Conservation (phyloP, 768 basidiomycete species). For the Tricholomella constricta region DNA sequence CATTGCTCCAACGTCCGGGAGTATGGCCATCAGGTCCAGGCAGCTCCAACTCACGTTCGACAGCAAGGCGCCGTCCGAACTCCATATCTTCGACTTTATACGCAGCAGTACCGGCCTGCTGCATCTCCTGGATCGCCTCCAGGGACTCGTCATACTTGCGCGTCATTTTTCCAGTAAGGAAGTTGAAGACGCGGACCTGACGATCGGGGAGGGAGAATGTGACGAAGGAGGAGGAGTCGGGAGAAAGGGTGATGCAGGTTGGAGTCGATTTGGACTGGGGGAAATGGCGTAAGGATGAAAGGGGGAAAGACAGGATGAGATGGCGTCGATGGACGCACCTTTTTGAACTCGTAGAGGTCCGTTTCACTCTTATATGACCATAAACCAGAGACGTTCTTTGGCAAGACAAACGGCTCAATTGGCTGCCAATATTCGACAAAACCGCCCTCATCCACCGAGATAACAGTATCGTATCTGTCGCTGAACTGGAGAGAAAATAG, state of each 20-base stretch:
- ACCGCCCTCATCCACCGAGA: conserved; percentile 93
- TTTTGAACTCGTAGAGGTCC: conserved; percentile 97
- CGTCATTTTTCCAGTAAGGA: conserved; percentile 84
- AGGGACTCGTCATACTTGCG: conserved; percentile 96
- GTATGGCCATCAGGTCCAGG: conserved; percentile 72
- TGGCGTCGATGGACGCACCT: conserved; percentile 48
- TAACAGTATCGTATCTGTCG: conserved; percentile 84
- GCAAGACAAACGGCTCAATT: conserved; percentile 81
- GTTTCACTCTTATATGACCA: conserved; percentile 94
- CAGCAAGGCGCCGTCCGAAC: conserved; percentile 93
- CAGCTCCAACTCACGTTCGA: conserved; percentile 88
- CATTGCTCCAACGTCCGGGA: conserved; percentile 82
- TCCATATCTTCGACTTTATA: conserved; percentile 98
- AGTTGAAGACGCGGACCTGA: conserved; percentile 91
- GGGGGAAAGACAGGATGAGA: not conserved
- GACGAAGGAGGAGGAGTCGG: conserved; percentile 85
- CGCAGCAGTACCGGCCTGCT: conserved; percentile 93
- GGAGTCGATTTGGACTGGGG: conserved; percentile 86
- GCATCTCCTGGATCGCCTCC: conserved; percentile 95
- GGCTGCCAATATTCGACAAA: conserved; percentile 98
- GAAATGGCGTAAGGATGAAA: not conserved
- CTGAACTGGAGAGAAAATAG: conserved; percentile 64
- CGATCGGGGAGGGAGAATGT: conserved; percentile 94
- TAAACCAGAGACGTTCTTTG: conserved; percentile 72
- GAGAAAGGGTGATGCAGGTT: conserved; percentile 89